phyloP scores from a whole-genome alignment of 441 rosid genomes.

The Pelargonium fulgidum region DNA sequence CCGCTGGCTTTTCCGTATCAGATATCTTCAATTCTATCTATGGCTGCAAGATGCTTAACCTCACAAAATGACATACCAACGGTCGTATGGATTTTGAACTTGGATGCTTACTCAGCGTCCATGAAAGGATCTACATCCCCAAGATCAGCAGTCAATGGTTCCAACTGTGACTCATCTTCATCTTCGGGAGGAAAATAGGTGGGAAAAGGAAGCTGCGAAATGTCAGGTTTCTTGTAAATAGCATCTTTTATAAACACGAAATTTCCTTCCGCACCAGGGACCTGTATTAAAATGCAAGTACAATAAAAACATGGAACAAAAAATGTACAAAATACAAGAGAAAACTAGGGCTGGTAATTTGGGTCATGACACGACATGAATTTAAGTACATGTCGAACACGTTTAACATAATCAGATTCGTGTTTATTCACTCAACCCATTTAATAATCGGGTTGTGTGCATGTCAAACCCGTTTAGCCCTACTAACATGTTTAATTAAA shows the following conservation, averaged over 20 bases:
- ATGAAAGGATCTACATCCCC: conserved; percentile 83
- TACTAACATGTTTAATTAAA: too few relatives aligned
- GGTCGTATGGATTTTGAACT: conserved; percentile 7
- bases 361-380: too few relatives aligned
- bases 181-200: conserved; percentile 58
- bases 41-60: background rate
- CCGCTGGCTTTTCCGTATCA: background rate
- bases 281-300: conserved; percentile 33
- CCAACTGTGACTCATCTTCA: conserved; percentile 41
- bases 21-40: background rate
- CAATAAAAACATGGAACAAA: conserved; percentile 10
- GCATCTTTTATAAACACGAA: conserved; percentile 87
- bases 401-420: too few relatives aligned
- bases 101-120: conserved; percentile 49
- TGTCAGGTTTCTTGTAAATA: conserved; percentile 67
- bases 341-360: too few relatives aligned
- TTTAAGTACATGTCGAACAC: too few relatives aligned
- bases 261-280: conserved; percentile 88
- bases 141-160: conserved; percentile 64
- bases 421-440: too few relatives aligned
- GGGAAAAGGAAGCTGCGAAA: conserved; percentile 77
- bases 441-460: too few relatives aligned
- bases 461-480: too few relatives aligned
- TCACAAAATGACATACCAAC: conserved; percentile 9
- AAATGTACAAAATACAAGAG: too few relatives aligned